phyloP scores from a whole-genome alignment of 495 filamentous ascomycete species.

The Extremus antarcticus region DNA sequence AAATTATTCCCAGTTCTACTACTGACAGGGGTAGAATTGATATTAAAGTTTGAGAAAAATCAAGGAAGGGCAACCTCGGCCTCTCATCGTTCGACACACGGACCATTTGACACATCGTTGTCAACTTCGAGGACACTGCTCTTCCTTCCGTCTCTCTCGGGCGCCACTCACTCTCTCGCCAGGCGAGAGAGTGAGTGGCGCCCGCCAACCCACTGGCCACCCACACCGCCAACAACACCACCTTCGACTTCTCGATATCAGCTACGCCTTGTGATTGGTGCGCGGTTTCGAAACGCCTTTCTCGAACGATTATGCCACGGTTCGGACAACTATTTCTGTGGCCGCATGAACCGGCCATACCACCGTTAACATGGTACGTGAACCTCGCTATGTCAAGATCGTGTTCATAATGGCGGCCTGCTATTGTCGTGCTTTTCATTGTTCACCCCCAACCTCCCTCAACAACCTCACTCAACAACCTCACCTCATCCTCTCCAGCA shows the following conservation, averaged over 20 bases:
- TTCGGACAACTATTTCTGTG: constrained; percentile 9
- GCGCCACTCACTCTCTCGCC: too few relatives aligned
- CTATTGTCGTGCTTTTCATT: constrained; percentile 19
- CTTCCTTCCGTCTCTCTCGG: too few relatives aligned
- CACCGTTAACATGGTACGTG: constrained; percentile 16
- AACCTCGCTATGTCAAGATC: not conserved
- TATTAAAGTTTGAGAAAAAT: too few relatives aligned
- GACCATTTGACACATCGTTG: too few relatives aligned
- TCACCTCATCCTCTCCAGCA: not conserved
- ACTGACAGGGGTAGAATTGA: too few relatives aligned
- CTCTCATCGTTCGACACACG: too few relatives aligned
- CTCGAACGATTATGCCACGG: constrained; percentile 8
- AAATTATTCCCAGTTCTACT: too few relatives aligned
- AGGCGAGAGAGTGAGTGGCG: too few relatives aligned
- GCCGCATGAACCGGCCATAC: constrained; percentile 22
- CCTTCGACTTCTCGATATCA: not conserved
- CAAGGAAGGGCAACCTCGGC: too few relatives aligned
- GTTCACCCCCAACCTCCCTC: constrained; percentile 2
- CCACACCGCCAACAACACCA: not conserved
- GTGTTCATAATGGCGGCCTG: not conserved
- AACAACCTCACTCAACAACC: constrained; percentile 1
- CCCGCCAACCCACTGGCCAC: too few relatives aligned
- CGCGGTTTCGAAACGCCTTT: constrained; percentile 11
- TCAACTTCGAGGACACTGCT: too few relatives aligned
- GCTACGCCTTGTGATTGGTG: constrained; percentile 16